Evolutionary conservation across 495 filamentous ascomycete genomes (phyloP), one percentile per base, ranked within the genome.

Genomic region (Penicillium alfredii): DNA sequence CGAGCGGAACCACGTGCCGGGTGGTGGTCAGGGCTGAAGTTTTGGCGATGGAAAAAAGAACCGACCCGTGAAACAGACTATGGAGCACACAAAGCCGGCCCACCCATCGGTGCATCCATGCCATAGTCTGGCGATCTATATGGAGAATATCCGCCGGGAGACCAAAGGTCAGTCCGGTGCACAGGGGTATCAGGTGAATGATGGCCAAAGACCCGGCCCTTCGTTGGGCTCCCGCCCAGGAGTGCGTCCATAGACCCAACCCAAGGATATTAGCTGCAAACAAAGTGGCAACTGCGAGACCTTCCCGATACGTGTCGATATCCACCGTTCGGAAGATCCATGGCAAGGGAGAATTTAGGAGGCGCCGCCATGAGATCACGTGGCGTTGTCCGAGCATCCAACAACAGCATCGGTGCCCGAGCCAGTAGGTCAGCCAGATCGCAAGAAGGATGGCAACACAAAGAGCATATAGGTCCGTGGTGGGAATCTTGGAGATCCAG

Each of bases 91-190:
- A 31, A 10, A 33, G 18, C 11, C 35, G 13, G 14, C 42, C 29
- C 6, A 39, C 30, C 42, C 35, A 45, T 29, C 30, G 20, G 33
- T 45, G 21, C 8, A 30, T 29, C 42, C 30, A 45, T 18, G 34
- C 17, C 14, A 44, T 11, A 3, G 11, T 22, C 34, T 28, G 23
- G 6, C 34, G 16, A 19, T 33, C 14, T 13, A 44, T 9, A 21
- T 30, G 35, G n/a, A 44, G 26, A 11, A 44, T 10, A 44, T 44
- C 12, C 3, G 35, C 42, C 3, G 30, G 42, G 12, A 45, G 31
- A 7, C 42, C 22, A 23, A 45, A 45, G 15, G 30, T 40, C 12
- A 38, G 34, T 17, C 42, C 29, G 4, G 29, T 33, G 20, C 35
- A 45, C n/a, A 45, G 27, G 14, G 29, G 35, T 22, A 35, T 29